A percentile compares a stretch with the other conserved stretches of the same genome.
Evolutionary conservation across 2,329 filamentous ascomycete genomes (phyloP).

Genomic region (Ramularia endophylla): DNA sequence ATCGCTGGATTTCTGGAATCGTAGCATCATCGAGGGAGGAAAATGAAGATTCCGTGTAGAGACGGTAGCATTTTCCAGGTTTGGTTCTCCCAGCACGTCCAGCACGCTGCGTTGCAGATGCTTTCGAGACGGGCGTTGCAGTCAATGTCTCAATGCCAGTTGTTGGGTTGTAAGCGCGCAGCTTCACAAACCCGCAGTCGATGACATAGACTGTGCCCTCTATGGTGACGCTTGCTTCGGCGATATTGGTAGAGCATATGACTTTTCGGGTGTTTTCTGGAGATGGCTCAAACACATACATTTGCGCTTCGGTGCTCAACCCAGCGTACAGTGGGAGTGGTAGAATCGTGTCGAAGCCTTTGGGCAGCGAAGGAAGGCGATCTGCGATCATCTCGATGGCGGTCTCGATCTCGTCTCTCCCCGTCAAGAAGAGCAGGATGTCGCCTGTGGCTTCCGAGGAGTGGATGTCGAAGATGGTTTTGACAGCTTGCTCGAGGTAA

Average conservation of each 20-base stretch:
- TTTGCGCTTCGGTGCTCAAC: constrained; percentile 82
- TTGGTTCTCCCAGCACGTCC: constrained; percentile 85
- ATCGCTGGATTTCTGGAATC: constrained; percentile 84
- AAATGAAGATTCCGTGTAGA: constrained; percentile 77
- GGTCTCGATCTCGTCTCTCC: constrained; percentile 84
- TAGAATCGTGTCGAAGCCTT: constrained; percentile 55
- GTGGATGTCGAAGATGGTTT: constrained; percentile 84
- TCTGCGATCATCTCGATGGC: constrained; percentile 75
- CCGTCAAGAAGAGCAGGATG: constrained; percentile 85
- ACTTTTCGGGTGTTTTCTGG: constrained; percentile 81
- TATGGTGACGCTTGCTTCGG: constrained; percentile 92
- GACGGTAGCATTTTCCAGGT: constrained; percentile 86
- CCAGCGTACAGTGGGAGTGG: constrained; percentile 83
- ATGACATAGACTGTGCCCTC: constrained; percentile 87
- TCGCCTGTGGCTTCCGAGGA: constrained; percentile 74
- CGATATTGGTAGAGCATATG: constrained; percentile 91
- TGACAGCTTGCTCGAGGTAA: constrained; percentile 77
- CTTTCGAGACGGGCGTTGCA: constrained; percentile 76
- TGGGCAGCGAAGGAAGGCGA: constrained; percentile 57
- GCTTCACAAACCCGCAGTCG: constrained; percentile 85
- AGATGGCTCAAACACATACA: constrained; percentile 85
- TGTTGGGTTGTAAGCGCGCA: constrained; percentile 74
- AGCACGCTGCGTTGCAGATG: constrained; percentile 84
- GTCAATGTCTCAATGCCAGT: constrained; percentile 87
- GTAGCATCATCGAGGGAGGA: constrained; percentile 63